phyloP scores from a whole-genome alignment of 495 filamentous ascomycete genomes.

The Aspergillus steynii region DNA sequence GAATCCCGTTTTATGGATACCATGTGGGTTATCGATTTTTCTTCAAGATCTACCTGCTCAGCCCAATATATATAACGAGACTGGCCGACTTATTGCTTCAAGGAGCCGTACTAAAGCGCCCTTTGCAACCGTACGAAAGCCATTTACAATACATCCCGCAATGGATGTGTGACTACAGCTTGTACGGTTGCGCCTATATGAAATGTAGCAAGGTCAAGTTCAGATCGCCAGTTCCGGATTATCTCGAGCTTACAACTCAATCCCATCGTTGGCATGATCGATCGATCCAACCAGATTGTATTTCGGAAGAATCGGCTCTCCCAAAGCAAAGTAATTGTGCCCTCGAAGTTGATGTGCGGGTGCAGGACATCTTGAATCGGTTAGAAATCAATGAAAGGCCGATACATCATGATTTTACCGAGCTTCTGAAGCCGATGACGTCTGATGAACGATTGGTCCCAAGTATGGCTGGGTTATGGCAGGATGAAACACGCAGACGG shows the following conservation, averaged over 20 bases:
- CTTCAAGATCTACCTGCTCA: constrained; percentile 91
- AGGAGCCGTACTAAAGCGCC: constrained; percentile 77
- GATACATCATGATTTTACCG: constrained; percentile 86
- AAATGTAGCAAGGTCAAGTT: constrained; percentile 68
- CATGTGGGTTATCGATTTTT: constrained; percentile 89
- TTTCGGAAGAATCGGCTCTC: constrained; percentile 61
- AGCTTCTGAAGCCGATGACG: constrained; percentile 63
- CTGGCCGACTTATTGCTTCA: constrained; percentile 83
- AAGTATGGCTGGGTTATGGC: constrained; percentile 93
- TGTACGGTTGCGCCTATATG: constrained; percentile 91
- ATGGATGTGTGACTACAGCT: constrained; percentile 97
- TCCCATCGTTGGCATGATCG: constrained; percentile 78
- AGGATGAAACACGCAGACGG: constrained; percentile 80
- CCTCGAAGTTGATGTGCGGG: constrained; percentile 85
- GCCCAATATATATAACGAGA: constrained; percentile 77
- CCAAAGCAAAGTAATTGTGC: constrained; percentile 83
- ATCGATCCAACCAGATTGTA: constrained; percentile 54
- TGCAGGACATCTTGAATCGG: constrained; percentile 86
- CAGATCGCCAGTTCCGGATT: constrained; percentile 72
- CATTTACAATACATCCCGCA: constrained; percentile 89
- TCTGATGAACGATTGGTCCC: constrained; percentile 79
- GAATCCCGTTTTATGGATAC: constrained; percentile 92
- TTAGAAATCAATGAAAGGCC: constrained; percentile 66
- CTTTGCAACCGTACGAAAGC: constrained; percentile 89
- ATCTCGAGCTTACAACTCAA: constrained; percentile 54